Base-by-base conservation (phyloP, 148 eudicot genomes). In the Cornus florida region DNA sequence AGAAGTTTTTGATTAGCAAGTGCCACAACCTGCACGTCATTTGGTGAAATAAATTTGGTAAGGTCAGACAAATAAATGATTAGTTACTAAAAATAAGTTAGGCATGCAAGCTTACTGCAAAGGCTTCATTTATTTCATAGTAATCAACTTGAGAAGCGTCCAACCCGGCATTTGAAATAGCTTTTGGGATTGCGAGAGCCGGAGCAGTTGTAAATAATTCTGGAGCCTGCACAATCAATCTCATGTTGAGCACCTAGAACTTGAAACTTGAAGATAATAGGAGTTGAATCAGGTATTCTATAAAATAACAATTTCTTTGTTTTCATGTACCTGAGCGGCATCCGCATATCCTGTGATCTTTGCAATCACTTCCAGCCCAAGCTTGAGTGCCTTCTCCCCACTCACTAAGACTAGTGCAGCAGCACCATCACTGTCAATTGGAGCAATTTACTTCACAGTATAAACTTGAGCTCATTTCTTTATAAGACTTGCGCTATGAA, bases 101-200 rank as follows among this genome's bases (percentile, higher is more conserved):
- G 43, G 31, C 17, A 76, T 10, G 71, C 67, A 71, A 79, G 77
- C 87, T 82, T 92, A 93, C 99, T 56, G 99, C 84, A 79, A 96
- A 96, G 69, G 99, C 99, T 88, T 96, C 99, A 75, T 96, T 96
- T 75, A 96, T 91, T 84, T 96, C 99, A 70, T 96, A 96, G 80
- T 82, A 96, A 82, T 96, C 98, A 73, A 96, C 86, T 82, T 96
- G 86, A 32, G 98, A 91, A 73, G 95, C 92, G 73, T 92, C 90
- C 79, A 96, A 80, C 62, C 95, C 95, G 80, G 98, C 95, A 86
- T 87, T 89, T 83, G 93, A 81, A 80, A 96, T 92, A 80, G 99
- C 99, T 88, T 96, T 96, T 33, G 99, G 99, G 60, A 96, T 89
- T 35, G 98, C 99, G 50, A 93, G 84, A 23, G 99, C 91, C 73